These are phyloP conservation scores for Ormosia semicastrata DNA, from an alignment of 306 rosid genomes.

Conservation along the genomic window DNA sequence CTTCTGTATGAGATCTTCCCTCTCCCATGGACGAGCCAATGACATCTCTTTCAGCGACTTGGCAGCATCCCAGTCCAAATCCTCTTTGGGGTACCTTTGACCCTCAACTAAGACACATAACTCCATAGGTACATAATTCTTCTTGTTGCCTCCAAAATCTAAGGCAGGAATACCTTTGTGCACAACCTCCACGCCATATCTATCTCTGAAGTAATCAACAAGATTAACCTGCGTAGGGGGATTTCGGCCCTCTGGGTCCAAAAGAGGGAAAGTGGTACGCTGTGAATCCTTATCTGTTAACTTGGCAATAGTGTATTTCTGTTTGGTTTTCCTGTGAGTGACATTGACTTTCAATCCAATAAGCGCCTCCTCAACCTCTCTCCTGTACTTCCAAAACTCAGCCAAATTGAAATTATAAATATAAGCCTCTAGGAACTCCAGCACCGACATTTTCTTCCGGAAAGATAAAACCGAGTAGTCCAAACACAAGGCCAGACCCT, in stretches of 20 bases:
- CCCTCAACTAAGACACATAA: conserved; percentile 63
- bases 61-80: conserved; percentile 22
- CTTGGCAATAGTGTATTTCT: conserved; percentile 39
- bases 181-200: conserved; percentile 8
- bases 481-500: conserved; percentile 58
- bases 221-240: conserved; percentile 24
- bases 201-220: conserved; percentile 39
- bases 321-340: conserved; percentile 55
- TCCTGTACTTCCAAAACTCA: conserved; percentile 25
- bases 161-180: conserved; percentile 52
- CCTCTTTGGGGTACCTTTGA: conserved; percentile 58
- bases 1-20: conserved; percentile 31
- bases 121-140: conserved; percentile 63
- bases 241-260: conserved; percentile 30
- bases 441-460: conserved; percentile 41
- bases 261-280: conserved; percentile 26
- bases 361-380: conserved; percentile 28
- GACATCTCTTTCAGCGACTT: conserved; percentile 37
- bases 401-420: conserved; percentile 2
- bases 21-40: conserved; percentile 13
- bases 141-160: conserved; percentile 44
- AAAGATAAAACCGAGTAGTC: conserved; percentile 72
- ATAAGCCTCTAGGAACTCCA: conserved; percentile 39
- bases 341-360: conserved; percentile 55
- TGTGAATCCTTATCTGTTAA: conserved; percentile 30